phyloP scores from a whole-genome alignment of 345 rosid species.

The Syzygium jambos region DNA sequence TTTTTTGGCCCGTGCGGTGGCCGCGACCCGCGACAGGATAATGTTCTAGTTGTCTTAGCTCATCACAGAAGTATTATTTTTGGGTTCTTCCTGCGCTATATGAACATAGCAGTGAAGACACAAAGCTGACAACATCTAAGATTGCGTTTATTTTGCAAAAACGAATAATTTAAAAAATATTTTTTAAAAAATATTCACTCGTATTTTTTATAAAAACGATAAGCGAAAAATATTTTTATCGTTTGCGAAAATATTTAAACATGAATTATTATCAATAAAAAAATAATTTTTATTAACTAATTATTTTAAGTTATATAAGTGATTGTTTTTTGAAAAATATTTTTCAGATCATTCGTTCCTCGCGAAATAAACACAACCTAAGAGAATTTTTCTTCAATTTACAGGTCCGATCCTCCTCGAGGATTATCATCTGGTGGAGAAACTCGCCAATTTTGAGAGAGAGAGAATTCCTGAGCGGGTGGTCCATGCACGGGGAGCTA shows the following conservation, averaged over 20 bases:
- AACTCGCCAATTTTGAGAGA: slow-evolving; percentile 86
- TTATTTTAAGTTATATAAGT: no score
- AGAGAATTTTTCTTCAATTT: not conserved
- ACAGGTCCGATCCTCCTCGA: slow-evolving; percentile 92
- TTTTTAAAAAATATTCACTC: no score
- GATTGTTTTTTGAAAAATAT: no score
- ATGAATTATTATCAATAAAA: no score
- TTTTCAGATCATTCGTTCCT: no score
- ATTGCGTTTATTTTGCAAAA: no score
- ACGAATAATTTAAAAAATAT: no score
- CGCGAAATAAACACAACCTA: not conserved
- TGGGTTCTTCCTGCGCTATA: not conserved
- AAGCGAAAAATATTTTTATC: no score
- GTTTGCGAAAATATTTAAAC: no score
- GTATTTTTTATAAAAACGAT: no score
- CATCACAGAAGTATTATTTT: not conserved
- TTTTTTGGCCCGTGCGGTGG: not conserved
- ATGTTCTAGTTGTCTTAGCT: not conserved
- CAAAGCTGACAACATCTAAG: not conserved
- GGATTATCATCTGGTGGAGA: slow-evolving; percentile 94
- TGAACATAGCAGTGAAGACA: not conserved
- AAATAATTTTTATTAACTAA: no score
- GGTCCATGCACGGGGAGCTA: slow-evolving; percentile 97
- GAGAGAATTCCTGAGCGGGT: slow-evolving; percentile 97
- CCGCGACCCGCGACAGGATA: not conserved